A percentile compares a stretch with the other conserved stretches of the same genome.
These are phyloP conservation scores for Trametes cingulata DNA, from an alignment of 768 basidiomycete genomes.

Conservation along the genomic window DNA sequence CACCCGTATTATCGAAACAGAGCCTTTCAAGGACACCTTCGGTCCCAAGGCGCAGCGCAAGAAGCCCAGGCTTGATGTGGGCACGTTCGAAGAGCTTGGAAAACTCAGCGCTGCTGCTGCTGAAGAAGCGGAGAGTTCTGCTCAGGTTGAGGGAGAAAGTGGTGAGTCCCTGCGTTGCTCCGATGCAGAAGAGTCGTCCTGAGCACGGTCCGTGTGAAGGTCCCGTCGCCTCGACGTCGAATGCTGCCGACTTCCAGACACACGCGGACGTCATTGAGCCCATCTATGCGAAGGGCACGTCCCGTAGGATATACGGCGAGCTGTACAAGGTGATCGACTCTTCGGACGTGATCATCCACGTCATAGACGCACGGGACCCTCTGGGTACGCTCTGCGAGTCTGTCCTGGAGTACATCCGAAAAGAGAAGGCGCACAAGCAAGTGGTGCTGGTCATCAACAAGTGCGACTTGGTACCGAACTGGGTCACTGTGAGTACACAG, in stretches of 20 bases:
- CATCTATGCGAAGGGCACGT: slow-evolving; percentile 94
- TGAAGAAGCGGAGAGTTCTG: slow-evolving; percentile 52
- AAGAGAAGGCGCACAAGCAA: slow-evolving; percentile 98
- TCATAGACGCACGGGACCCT: slow-evolving; percentile 94
- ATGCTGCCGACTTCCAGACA: slow-evolving; percentile 49
- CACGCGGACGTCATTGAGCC: slow-evolving; percentile 86
- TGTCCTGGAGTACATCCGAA: slow-evolving; percentile 88
- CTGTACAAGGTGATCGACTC: slow-evolving; percentile 99
- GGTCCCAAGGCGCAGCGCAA: slow-evolving; percentile 96
- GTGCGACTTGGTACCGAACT: slow-evolving; percentile 97
- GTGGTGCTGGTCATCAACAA: slow-evolving; percentile 97
- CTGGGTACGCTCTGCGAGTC: slow-evolving; percentile 94
- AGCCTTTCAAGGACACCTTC: slow-evolving; percentile 93
- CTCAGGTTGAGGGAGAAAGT: slow-evolving; percentile 43
- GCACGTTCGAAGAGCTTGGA: slow-evolving; percentile 88
- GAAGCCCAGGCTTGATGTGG: slow-evolving; percentile 82
- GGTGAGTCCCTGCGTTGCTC: slow-evolving; percentile 35
- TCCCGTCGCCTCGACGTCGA: slow-evolving; percentile 47
- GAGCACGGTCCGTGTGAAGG: slow-evolving; percentile 33
- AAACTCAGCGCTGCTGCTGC: slow-evolving; percentile 57
- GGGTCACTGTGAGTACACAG: slow-evolving; percentile 81
- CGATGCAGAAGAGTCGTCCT: background rate
- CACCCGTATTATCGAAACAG: slow-evolving; percentile 93
- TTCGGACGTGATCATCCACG: slow-evolving; percentile 92
- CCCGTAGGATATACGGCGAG: slow-evolving; percentile 94